Evolutionary conservation across 2,329 filamentous ascomycete genomes (phyloP), one percentile per base, ranked within the genome.

Genomic region (Cadophora sp.): DNA sequence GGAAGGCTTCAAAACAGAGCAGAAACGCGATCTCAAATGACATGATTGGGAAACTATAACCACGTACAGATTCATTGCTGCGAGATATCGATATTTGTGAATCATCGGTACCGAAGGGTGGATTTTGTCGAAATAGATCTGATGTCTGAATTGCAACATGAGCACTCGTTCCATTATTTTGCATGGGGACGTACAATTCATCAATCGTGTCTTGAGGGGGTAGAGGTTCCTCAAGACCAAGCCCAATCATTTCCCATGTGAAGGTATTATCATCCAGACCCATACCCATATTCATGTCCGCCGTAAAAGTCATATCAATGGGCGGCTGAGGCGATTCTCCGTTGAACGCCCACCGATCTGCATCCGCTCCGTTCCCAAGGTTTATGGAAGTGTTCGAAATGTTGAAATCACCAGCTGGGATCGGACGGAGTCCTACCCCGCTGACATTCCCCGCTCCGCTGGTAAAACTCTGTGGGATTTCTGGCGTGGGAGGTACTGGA

Each of bases 101-200:
- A 98, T 91, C 85, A 98, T 92, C 18, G 96, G 94, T 65, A 92
- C 75, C 0, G 93, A 93, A 0, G 91, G 90, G 76, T 98, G 93
- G 11, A 97, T 86, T 78, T 96, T 97, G 65, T 94, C 89, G 76
- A 98, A 98, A 79, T 92, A 99, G 30, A 96, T 88, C 73, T 92
- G 86, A 74, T 96, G 91, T 68, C 89, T 92, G 30, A 43, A 59
- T 33, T 50, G 33, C 14, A 58, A 33, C 43, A 68, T 68, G 45
- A 68, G 66, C 62, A 62, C 24, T 47, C n/a, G 14, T 65, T 61
- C 59, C 53, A 20, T 13, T 7, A 30, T 43, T 20, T 56, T 53
- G 58, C n/a, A 51, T 22, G 43, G 62, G 22, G 63, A 47, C 39
- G 56, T 82, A 93, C 88, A 99, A 81, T 76, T 97, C 94, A 74